These are phyloP conservation scores for Aspergillus ellipticus DNA, from an alignment of 495 filamentous ascomycete species.

Conservation along the genomic window DNA sequence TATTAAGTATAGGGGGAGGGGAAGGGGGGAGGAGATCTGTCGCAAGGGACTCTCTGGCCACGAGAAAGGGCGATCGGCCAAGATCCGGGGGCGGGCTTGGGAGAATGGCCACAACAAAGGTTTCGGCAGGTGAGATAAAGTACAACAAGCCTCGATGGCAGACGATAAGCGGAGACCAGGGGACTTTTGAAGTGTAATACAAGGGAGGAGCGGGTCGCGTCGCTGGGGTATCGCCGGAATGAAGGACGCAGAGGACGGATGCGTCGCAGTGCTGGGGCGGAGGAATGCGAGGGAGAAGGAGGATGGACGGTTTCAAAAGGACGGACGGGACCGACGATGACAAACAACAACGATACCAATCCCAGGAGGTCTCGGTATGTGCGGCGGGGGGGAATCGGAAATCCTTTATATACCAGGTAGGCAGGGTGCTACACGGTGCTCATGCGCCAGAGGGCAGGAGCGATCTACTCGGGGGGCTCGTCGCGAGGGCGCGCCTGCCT, in stretches of 20 bases:
- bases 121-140: background rate
- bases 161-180: conserved; percentile 14
- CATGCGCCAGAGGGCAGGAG: background rate
- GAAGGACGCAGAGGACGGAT: conserved; percentile 21
- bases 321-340: too few relatives aligned
- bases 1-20: background rate
- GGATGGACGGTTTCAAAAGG: background rate
- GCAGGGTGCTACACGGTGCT: background rate
- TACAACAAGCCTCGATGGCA: background rate
- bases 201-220: conserved; percentile 17
- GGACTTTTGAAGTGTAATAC: conserved; percentile 12
- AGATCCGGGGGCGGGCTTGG: background rate
- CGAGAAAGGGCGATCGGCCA: background rate
- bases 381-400: background rate
- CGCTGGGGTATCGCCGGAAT: conserved; percentile 39
- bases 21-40: background rate
- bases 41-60: background rate
- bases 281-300: conserved; percentile 3
- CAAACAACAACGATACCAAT: too few relatives aligned
- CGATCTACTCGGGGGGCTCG: too few relatives aligned
- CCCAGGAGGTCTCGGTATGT: background rate
- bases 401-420: background rate
- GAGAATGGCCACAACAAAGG: background rate
- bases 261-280: conserved; percentile 1
- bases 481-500: background rate